Evolutionary conservation across 2,329 filamentous ascomycete species (phyloP).

Genomic region (Alternaria brassicae): DNA sequence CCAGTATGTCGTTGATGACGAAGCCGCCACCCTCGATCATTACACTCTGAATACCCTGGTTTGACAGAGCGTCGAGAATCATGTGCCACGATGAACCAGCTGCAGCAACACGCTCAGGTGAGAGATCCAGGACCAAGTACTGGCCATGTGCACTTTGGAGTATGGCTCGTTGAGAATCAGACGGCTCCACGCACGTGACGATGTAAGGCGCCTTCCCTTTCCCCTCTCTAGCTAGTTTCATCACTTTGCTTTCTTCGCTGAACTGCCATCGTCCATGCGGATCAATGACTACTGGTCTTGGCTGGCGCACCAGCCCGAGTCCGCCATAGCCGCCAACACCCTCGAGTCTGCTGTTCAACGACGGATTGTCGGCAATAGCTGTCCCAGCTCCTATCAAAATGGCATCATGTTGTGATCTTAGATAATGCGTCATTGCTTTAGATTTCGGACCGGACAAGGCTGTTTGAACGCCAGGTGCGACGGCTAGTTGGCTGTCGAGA

Average conservation of each 20-base stretch:
- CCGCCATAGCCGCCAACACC: conserved; percentile 65
- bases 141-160: conserved; percentile 39
- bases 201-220: conserved; percentile 77
- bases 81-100: conserved; percentile 6
- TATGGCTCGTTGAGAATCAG: conserved; percentile 38
- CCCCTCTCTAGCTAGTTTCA: conserved; percentile 69
- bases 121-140: conserved; percentile 15
- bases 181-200: conserved; percentile 50
- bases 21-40: conserved; percentile 91
- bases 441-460: conserved; percentile 80
- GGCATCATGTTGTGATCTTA: conserved; percentile 81
- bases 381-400: conserved; percentile 88
- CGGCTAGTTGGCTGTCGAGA: conserved; percentile 79
- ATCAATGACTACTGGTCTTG: conserved; percentile 83
- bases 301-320: conserved; percentile 65
- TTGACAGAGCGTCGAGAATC: conserved; percentile 5
- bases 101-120: background rate
- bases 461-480: conserved; percentile 81
- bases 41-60: conserved; percentile 70
- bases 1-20: conserved; percentile 82
- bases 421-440: conserved; percentile 92
- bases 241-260: conserved; percentile 65
- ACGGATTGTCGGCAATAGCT: conserved; percentile 82
- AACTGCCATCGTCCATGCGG: conserved; percentile 77
- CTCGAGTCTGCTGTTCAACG: conserved; percentile 79